Base-by-base conservation (phyloP, 2,329 filamentous ascomycete species). In the Sphaerulina musiva region DNA sequence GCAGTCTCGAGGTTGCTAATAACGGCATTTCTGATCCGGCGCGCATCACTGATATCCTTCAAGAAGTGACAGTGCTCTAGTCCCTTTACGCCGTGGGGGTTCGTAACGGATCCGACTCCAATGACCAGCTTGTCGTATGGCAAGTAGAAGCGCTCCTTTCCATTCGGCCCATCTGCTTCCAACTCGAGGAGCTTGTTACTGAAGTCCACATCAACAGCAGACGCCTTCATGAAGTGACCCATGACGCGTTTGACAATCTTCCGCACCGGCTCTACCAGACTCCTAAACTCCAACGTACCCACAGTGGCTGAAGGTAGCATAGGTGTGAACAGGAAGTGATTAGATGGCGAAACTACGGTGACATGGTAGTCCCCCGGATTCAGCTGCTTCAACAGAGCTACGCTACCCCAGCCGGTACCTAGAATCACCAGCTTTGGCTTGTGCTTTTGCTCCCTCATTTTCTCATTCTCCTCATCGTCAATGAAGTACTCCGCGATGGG, bases 281-380 rank as follows among this genome's bases (percentile, higher is more conserved):
- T 95, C 60, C 92, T 80, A 65, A 97, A 76, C 68, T 95, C 92
- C 32, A 98, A 77, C 0, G 93, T 98, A 10, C 95, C 95, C 5
- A 98, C 93, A 0, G 95, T 98, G 6, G 93, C 95, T 34, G 90
- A 95, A 1, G 93, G 93, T 42, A 98, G 78, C 91, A 98, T 97
- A 0, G 93, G 93, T 1, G 93, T 98, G 72, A 98, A 98, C 32
- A 98, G 75, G 74, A 98, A 98, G 74, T 97, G 95, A 66, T 97
- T 97, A 36, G 87, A 87, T 0, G 93, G 92, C 10, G 90, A 95
- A 42, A 98, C 86, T 39, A 98, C 86, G 4, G 92, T 97, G 62
- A 98, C 85, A 71, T 98, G 91, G 69, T 96, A 98, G 64, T 96
- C 89, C 10, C 91, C 89, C 0, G 90, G 85, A 58, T 92, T 87